Base-by-base conservation (phyloP, 2,329 filamentous ascomycete genomes). In the Verticillium klebahnii region DNA sequence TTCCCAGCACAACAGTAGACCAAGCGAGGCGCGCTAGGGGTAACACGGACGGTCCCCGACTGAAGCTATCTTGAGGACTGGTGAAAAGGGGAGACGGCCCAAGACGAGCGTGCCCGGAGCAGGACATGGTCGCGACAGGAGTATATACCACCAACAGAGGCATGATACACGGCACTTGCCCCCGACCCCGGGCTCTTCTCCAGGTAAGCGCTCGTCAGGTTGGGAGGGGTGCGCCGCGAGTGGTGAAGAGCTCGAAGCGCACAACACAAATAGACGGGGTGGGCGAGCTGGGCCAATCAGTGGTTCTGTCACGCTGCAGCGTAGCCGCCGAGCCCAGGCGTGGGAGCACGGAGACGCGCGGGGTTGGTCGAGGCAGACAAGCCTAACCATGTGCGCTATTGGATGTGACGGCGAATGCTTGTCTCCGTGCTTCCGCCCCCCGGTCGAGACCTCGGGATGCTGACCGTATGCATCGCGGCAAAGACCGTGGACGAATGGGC, bases 271-370 rank as follows among this genome's bases (percentile, higher is more conserved):
- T 67, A 62, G 66, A 63, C 36, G 56, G 54, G 36, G 57, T 57
- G 52, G 63, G 57, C 60, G 60, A 57, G 64, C 19, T 50, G 59
- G 65, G 37, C 72, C 72, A 74, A 74, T 74, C 61, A 69, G 57
- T 34, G 62, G 45, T 36, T 58, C 61, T 62, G 71, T 74, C 72
- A 74, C 72, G 68, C 68, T 73, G 71, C 72, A 72, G 63, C 54
- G 19, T 66, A 66, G 64, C 63, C 64, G 64, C 64, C 64, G 63
- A 65, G 64, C 58, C 61, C 60, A 65, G 60, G 58, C 25, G 25
- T 56, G 25, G 19, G 58, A 23, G 29, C 45, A 54, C 32, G 60
- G 57, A 66, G 61, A 63, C 61, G 60, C 64, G 64, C 63, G 63
- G 59, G 64, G 64, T 58, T 65, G 64, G 64, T 61, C 40, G 54